Conservation (phyloP, 768 basidiomycete species). For the Podaxis sp. region DNA sequence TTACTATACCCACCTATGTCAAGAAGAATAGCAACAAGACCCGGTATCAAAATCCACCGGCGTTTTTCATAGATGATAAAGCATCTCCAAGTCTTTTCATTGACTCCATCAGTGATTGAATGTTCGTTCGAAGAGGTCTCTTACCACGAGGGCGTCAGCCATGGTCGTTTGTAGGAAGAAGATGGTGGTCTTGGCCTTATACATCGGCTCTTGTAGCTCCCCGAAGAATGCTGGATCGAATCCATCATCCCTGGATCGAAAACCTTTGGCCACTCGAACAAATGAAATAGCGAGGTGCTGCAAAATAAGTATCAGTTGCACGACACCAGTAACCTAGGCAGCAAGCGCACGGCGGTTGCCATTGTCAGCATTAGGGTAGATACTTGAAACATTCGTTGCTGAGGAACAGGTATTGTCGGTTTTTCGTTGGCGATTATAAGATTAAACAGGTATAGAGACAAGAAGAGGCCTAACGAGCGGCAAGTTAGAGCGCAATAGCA, state of each 20-base stretch:
- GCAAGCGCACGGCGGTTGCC: neutral
- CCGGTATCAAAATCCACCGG: conserved; percentile 5
- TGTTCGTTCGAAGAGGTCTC: neutral
- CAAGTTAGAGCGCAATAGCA: neutral
- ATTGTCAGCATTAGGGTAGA: neutral
- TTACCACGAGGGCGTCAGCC: conserved; percentile 6
- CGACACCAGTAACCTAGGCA: too few species aligned
- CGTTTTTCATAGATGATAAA: neutral
- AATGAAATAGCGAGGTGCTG: neutral
- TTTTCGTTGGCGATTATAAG: neutral
- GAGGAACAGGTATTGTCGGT: neutral
- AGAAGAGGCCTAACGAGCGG: neutral
- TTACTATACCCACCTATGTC: neutral
- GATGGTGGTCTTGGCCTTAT: neutral
- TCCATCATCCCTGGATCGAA: neutral
- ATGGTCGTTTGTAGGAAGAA: conserved; percentile 6
- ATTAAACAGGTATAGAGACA: neutral
- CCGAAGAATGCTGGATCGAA: neutral
- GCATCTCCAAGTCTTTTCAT: conserved; percentile 1
- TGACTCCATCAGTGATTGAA: neutral
- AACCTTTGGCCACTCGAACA: neutral
- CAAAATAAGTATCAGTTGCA: neutral
- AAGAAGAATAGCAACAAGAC: neutral
- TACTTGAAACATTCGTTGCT: neutral
- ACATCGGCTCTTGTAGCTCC: neutral